phyloP scores from a whole-genome alignment of 148 eudicot genomes.

The Dysphania ambrosioides region DNA sequence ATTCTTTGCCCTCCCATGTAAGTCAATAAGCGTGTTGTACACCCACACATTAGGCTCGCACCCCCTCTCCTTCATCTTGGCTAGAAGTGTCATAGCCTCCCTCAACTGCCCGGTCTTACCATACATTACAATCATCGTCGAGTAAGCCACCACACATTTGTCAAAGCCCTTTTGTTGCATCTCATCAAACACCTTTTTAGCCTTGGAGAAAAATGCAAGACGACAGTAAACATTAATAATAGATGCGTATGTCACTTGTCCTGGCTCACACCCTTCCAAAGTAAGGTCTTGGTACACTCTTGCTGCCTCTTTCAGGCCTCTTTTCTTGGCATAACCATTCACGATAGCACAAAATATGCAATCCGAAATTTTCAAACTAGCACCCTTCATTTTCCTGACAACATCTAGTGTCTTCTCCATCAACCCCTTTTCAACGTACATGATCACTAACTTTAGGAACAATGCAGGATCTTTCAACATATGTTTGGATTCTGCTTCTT shows the following conservation, averaged over 20 bases:
- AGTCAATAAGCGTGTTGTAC: constrained; percentile 72
- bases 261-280: constrained; percentile 56
- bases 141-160: constrained; percentile 84
- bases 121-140: constrained; percentile 84
- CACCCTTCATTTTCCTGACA: constrained; percentile 50
- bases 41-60: constrained; percentile 90
- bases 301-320: constrained; percentile 51
- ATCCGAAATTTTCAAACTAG: constrained; percentile 58
- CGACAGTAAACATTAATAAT: constrained; percentile 52
- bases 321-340: constrained; percentile 67
- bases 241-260: constrained; percentile 90
- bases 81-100: constrained; percentile 82
- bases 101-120: constrained; percentile 54
- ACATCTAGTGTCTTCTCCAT: constrained; percentile 62
- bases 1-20: constrained; percentile 57
- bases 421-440: constrained; percentile 62
- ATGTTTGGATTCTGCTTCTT: constrained; percentile 54
- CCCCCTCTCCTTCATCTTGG: constrained; percentile 79
- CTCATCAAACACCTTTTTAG: constrained; percentile 49
- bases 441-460: constrained; percentile 62
- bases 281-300: constrained; percentile 52
- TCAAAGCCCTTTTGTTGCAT: constrained; percentile 74
- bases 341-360: constrained; percentile 81
- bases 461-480: constrained; percentile 80
- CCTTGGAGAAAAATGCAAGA: constrained; percentile 52